Evolutionary conservation across 2,329 filamentous ascomycete species (phyloP).

Genomic region (Bipolaris cookei): DNA sequence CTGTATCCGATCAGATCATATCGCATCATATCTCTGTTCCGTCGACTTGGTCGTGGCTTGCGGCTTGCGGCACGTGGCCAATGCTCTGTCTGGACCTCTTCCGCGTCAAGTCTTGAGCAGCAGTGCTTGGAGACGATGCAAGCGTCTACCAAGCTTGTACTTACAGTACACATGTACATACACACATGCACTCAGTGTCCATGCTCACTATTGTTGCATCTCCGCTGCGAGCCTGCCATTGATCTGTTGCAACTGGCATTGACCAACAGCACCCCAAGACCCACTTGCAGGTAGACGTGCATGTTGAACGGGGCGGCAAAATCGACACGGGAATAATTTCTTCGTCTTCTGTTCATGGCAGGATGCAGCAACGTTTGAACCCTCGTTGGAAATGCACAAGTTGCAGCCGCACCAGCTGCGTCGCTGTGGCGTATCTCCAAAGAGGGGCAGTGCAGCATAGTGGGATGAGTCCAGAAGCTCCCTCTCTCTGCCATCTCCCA

Average conservation of each 20-base stretch:
- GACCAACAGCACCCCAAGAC: neutral
- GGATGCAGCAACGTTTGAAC: slow-evolving; percentile 16
- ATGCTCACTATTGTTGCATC: neutral
- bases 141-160: neutral
- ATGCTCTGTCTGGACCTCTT: slow-evolving; percentile 1
- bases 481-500: slow-evolving; percentile 4
- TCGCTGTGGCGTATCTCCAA: slow-evolving; percentile 1
- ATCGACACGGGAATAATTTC: neutral
- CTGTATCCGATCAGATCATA: slow-evolving; percentile 4
- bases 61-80: slow-evolving; percentile 2
- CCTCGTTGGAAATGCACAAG: slow-evolving; percentile 9
- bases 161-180: neutral
- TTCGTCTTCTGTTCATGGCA: slow-evolving; percentile 8
- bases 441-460: neutral
- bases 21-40: slow-evolving; percentile 5
- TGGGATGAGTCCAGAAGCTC: slow-evolving; percentile 14
- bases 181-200: neutral
- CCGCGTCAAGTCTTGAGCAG: slow-evolving; percentile 5
- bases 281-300: neutral
- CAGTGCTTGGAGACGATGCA: neutral
- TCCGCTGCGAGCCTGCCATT: neutral
- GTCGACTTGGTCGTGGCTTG: slow-evolving; percentile 3
- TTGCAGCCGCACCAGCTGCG: slow-evolving; percentile 14
- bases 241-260: neutral
- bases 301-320: neutral